Evolutionary conservation across 2,329 filamentous ascomycete genomes (phyloP), one percentile per base, ranked within the genome.

Genomic region (Sordariomycetes sp.): DNA sequence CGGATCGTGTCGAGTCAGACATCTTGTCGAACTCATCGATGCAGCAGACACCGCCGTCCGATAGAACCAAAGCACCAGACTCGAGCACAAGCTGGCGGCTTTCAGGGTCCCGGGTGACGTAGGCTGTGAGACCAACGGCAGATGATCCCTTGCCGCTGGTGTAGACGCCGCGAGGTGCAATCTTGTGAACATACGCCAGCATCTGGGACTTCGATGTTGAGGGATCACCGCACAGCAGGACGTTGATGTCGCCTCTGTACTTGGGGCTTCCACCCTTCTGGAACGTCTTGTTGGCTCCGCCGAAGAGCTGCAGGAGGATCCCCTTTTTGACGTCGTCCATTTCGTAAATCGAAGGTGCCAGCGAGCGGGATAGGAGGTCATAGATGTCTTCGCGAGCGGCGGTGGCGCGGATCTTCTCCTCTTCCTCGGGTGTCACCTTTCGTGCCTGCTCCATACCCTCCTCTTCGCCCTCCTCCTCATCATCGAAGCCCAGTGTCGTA

Each of bases 311-410:
- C 4, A 98, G 77, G 9, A 98, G 68, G 41, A 98, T 95, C 9
- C 92, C 92, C 63, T 98, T 98, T 70, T 98, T 98, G 31, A 96
- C 87, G 50, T 98, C 92, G 46, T 98, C 92, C 79, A 94, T 84
- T 59, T 98, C 92, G 63, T 93, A 95, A 50, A 98, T 82, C 39
- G 88, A 95, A 11, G 92, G 92, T 3, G 92, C 92, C 19, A 98
- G 68, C 2, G 90, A 96, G 24, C 90, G 78, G 14, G 92, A 75
- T 4, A 98, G 75, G 17, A 98, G 73, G 16, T 98, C 88, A 56
- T 98, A 98, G 35, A 98, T 79, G 55, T 98, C 92, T 2, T 80
- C 68, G 34, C 92, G 78, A 21, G 75, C 71, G 9, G 84, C 85
- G 9, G 84, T 92, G 39, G 74, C 78, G 49, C 75, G 82, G 54